These are phyloP conservation scores for Globisporangium heterothallicum DNA, from an alignment of 352 stramenopile species.

Conservation along the genomic window DNA sequence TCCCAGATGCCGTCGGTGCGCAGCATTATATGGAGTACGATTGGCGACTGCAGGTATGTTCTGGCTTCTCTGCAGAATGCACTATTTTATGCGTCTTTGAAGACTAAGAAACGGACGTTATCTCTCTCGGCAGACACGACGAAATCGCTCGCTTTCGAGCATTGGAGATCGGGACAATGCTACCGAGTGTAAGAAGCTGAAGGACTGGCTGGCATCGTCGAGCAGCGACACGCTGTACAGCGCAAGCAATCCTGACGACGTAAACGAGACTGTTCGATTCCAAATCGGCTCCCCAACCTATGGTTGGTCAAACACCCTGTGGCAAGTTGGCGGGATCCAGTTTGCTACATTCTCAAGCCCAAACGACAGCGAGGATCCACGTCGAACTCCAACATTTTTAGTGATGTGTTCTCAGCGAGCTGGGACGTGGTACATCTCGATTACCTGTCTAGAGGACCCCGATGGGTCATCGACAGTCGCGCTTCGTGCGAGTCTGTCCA, in stretches of 20 bases:
- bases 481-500: slow-evolving; percentile 4
- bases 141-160: slow-evolving; percentile 1
- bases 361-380: slow-evolving; percentile 6
- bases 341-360: slow-evolving; percentile 53
- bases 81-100: not conserved
- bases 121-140: not conserved
- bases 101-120: not conserved
- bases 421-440: slow-evolving; percentile 63
- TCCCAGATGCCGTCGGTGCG: slow-evolving; percentile 46
- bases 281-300: slow-evolving; percentile 54
- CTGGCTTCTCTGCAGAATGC: not conserved
- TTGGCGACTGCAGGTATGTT: slow-evolving; percentile 42
- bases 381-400: slow-evolving; percentile 41
- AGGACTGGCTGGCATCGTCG: slow-evolving; percentile 35
- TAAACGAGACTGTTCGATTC: slow-evolving; percentile 38
- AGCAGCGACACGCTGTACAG: slow-evolving; percentile 7
- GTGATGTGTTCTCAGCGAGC: slow-evolving; percentile 62
- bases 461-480: slow-evolving; percentile 9
- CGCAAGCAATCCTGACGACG: not conserved
- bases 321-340: slow-evolving; percentile 79
- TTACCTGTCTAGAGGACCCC: slow-evolving; percentile 62
- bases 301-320: slow-evolving; percentile 76
- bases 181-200: slow-evolving; percentile 6
- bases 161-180: not conserved
- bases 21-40: slow-evolving; percentile 73